These are phyloP conservation scores for Cryptococcus sp. DNA, from an alignment of 1,284 basidiomycete species.

Conservation along the genomic window DNA sequence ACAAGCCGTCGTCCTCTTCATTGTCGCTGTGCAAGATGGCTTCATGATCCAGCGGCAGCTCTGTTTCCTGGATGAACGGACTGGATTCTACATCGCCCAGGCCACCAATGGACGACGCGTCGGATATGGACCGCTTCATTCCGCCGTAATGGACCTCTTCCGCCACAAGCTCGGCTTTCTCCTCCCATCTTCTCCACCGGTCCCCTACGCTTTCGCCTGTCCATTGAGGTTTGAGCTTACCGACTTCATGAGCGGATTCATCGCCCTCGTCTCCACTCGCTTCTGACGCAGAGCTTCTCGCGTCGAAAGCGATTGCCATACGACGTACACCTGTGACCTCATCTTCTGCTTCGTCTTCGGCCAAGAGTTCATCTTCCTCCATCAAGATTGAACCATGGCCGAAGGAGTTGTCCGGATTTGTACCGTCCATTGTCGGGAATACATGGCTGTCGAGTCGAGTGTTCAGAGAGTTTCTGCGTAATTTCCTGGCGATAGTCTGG, in stretches of 20 bases:
- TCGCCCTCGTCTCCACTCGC: slow-evolving; percentile 26
- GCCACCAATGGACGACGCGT: slow-evolving; percentile 13
- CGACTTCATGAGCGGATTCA: slow-evolving; percentile 3
- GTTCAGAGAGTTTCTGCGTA: slow-evolving; percentile 36
- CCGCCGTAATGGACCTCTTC: not conserved
- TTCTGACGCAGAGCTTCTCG: slow-evolving; percentile 33
- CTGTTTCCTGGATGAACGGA: slow-evolving; percentile 10
- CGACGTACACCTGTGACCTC: slow-evolving; percentile 38
- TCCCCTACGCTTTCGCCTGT: slow-evolving; percentile 38
- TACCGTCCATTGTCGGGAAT: not conserved
- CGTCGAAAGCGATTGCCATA: slow-evolving; percentile 42
- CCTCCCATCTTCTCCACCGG: slow-evolving; percentile 31
- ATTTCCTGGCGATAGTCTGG: slow-evolving; percentile 36
- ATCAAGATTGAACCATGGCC: slow-evolving; percentile 22
- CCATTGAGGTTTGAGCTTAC: slow-evolving; percentile 28
- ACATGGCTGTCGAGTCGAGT: slow-evolving; percentile 8
- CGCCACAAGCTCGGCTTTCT: not conserved
- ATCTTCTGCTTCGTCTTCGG: slow-evolving; percentile 15
- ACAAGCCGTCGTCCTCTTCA: slow-evolving; percentile 15
- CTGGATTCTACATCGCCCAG: slow-evolving; percentile 21
- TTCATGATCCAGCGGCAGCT: slow-evolving; percentile 1
- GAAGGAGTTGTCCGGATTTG: slow-evolving; percentile 13
- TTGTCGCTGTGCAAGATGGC: slow-evolving; percentile 6
- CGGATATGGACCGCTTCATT: slow-evolving; percentile 13
- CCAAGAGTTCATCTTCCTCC: slow-evolving; percentile 31